Base-by-base conservation (phyloP, 2,329 filamentous ascomycete genomes). In the Parafenestella ontariensis region DNA sequence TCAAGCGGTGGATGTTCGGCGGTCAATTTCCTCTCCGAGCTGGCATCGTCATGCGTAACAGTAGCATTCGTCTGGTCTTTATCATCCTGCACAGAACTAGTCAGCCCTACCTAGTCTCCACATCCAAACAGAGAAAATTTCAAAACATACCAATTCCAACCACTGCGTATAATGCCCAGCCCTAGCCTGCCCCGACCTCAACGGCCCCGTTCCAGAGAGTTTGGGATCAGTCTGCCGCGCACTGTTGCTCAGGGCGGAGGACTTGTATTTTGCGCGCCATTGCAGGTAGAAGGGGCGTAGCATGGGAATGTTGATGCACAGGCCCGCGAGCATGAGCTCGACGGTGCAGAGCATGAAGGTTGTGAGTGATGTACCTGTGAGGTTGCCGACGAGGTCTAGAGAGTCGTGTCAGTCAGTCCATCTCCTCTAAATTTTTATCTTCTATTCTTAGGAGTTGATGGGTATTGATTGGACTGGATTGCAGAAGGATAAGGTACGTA, bases 291-390 rank as follows among this genome's bases (percentile, higher is more conserved):
- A 66, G 2, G 63, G 63, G 2, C 61, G 61, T 9, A 66, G 51
- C 63, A 65, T 63, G 15, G 63, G 63, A 17, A 66, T 66, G 47
- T 66, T 66, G 50, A 65, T 63, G 43, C 61, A 66, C 4, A 66
- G 54, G 28, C 61, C 59, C 9, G 63, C 61, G 17, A 66, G 37
- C 63, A 66, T 65, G 39, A 66, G 55, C 46, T 66, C 63, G 28
- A 66, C 47, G 9, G 55, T 61, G 41, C 59, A 63, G 26, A 66
- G 54, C 63, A 66, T 66, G 48, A 66, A 66, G 1, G 63, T 66
- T 2, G 58, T 66, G 11, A 62, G 57, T 2, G 61, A 63, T 11
- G 63, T 66, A 37, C 63, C 63, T 1, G 63, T 66, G 7, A 66
- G 50, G 36, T 66, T 66, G 5, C 58, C 60, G 11, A 65, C 47